Percentiles rank a stretch among this genome's conserved stretches.
Conservation (phyloP, 2,329 filamentous ascomycete species). For the Diaporthe citriasiana region DNA sequence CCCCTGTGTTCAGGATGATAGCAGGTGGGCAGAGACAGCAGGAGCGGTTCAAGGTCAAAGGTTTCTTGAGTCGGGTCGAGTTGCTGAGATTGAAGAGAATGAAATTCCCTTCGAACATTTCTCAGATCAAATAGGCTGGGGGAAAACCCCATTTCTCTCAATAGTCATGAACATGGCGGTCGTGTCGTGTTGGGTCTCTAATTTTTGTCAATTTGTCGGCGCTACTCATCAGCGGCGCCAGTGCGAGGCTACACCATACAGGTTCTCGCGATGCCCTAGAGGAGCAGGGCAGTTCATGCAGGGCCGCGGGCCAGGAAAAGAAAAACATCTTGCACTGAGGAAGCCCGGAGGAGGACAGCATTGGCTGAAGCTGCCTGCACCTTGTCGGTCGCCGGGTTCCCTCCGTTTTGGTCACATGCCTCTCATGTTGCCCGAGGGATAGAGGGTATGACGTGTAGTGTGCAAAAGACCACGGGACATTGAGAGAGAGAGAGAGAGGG, state of each 20-base stretch:
- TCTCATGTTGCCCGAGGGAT: background rate
- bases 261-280: no score
- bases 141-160: background rate
- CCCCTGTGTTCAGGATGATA: no score
- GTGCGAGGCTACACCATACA: background rate
- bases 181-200: background rate
- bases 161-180: background rate
- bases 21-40: background rate
- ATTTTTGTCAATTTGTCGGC: background rate
- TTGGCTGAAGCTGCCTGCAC: slow-evolving; percentile 2
- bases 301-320: background rate
- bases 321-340: background rate
- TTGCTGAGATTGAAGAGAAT: background rate
- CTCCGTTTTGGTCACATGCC: background rate
- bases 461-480: background rate
- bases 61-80: background rate
- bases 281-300: background rate
- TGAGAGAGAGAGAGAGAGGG: no score
- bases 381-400: background rate
- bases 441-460: background rate
- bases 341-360: background rate
- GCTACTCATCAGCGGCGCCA: background rate
- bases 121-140: background rate
- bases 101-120: no score
- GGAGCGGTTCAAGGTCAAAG: background rate